These are phyloP conservation scores for Neobulgaria alba DNA, from an alignment of 2,329 filamentous ascomycete genomes.

Conservation along the genomic window DNA sequence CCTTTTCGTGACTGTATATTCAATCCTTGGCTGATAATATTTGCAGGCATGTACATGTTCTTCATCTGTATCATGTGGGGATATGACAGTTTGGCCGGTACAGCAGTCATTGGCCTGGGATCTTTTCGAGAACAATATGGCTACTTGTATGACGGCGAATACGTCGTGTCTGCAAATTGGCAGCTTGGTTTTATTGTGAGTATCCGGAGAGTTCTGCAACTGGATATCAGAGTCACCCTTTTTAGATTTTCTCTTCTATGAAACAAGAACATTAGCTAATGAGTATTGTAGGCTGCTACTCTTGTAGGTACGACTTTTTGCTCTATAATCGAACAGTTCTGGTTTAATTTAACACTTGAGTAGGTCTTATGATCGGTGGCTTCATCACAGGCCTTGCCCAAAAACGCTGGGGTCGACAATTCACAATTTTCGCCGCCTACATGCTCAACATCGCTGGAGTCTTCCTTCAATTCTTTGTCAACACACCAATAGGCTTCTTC, in stretches of 20 bases:
- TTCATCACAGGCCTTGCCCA: conserved; percentile 10
- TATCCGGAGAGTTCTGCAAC: too few relatives aligned
- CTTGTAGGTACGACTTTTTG: too few relatives aligned
- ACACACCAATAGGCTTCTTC: conserved; percentile 36
- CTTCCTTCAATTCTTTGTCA: conserved; percentile 21
- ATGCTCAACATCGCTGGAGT: conserved; percentile 15
- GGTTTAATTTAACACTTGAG: too few relatives aligned
- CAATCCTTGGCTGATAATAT: too few relatives aligned
- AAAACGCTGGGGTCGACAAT: conserved; percentile 16
- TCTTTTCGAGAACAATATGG: conserved; percentile 19
- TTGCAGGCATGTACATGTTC: conserved; percentile 15
- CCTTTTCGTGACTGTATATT: too few relatives aligned
- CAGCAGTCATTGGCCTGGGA: conserved; percentile 16
- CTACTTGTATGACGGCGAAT: conserved; percentile 8
- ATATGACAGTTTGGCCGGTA: conserved; percentile 19
- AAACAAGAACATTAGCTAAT: too few relatives aligned
- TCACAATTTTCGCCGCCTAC: conserved; percentile 15
- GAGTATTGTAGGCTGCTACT: too few relatives aligned
- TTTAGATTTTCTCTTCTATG: too few relatives aligned
- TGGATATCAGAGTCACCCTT: too few relatives aligned
- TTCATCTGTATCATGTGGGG: conserved; percentile 22
- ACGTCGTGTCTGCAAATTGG: conserved; percentile 15
- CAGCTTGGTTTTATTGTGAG: conserved; percentile 14
- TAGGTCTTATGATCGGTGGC: conserved; percentile 16
- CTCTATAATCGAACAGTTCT: too few relatives aligned